Base-by-base conservation (phyloP, 495 filamentous ascomycete species). In the Alectoria sarmentosa region DNA sequence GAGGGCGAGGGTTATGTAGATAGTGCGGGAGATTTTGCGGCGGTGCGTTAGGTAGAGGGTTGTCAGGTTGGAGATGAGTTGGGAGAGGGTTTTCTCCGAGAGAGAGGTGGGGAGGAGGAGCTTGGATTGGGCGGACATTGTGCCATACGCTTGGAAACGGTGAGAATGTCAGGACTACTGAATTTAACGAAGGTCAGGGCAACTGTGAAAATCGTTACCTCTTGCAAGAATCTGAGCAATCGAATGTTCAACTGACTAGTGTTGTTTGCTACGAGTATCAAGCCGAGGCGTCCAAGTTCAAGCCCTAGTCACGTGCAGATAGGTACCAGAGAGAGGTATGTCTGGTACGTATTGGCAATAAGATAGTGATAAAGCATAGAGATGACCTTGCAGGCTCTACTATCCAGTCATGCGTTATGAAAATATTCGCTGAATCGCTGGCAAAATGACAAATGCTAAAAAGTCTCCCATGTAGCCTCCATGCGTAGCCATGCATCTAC, bases 1-100 rank as follows among this genome's bases (percentile, higher is more conserved):
- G 62, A 95, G 79, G 66, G 95, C 89, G 63, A 98, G 85, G n/a
- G 91, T 89, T 44, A 98, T 80, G 77, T 96, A 98, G 67, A 97
- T 87, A 54, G 86, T 86, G 73, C 92, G 90, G 13, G 92, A 96
- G 73, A 98, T 94, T 52, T 85, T 83, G 44, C 89, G 93, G 64
- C 95, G 92, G 78, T 98, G 83, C 66, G 82, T 79, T 61, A 93
- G 83, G 82, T 98, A 98, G 37, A 89, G 81, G 62, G 76, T 74
- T 17, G 88, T 88, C 61, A 96, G 76, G 67, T 86, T 83, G 66
- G 87, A 84, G 73, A 96, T 78, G 72, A 91, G 78, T 69, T 83
- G 81, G 62, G 88, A 89, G 71, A 96, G 70, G 60, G 88, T 89
- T 65, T 85, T 85, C 67, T 91, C 87, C 52, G 83, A 83, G 61